Evolutionary conservation across 768 basidiomycete genomes (phyloP).

Genomic region (Agrocybe pediades): DNA sequence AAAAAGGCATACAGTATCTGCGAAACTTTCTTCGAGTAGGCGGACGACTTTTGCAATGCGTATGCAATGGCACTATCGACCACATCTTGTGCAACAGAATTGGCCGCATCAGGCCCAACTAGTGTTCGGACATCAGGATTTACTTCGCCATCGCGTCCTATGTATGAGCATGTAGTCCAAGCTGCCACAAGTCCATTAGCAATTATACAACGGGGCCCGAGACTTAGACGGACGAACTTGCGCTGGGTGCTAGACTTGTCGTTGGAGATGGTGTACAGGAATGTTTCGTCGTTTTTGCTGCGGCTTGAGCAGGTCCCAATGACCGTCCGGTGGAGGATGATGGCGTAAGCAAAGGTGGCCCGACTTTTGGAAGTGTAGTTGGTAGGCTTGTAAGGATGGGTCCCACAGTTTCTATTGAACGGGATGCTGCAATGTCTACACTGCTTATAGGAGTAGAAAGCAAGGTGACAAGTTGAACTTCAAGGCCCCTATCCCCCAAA

Average conservation of each 20-base stretch:
- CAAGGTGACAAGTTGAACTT: too few relatives aligned
- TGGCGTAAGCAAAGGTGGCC: not conserved
- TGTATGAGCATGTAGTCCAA: constrained; percentile 47
- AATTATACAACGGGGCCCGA: not conserved
- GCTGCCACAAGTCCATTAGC: constrained; percentile 14
- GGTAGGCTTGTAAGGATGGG: not conserved
- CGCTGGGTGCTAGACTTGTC: constrained; percentile 45
- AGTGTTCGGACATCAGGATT: constrained; percentile 56
- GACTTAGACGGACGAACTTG: constrained; percentile 37
- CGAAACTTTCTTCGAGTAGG: constrained; percentile 37
- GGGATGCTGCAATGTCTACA: not conserved
- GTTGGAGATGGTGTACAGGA: constrained; percentile 54
- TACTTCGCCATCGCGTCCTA: constrained; percentile 50
- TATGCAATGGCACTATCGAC: constrained; percentile 48
- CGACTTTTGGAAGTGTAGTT: not conserved
- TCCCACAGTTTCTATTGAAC: not conserved
- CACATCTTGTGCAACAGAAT: constrained; percentile 41
- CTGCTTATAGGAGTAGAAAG: too few relatives aligned
- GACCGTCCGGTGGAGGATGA: constrained; percentile 7
- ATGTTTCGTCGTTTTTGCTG: constrained; percentile 28
- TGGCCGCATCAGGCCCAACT: constrained; percentile 42
- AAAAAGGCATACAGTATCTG: constrained; percentile 48
- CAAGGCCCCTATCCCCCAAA: too few relatives aligned
- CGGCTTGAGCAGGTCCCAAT: constrained; percentile 32
- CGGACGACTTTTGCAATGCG: constrained; percentile 30